Percentiles rank a stretch among this genome's conserved stretches.
These are phyloP conservation scores for Darksidea phi DNA, from an alignment of 495 filamentous ascomycete species.

Conservation along the genomic window DNA sequence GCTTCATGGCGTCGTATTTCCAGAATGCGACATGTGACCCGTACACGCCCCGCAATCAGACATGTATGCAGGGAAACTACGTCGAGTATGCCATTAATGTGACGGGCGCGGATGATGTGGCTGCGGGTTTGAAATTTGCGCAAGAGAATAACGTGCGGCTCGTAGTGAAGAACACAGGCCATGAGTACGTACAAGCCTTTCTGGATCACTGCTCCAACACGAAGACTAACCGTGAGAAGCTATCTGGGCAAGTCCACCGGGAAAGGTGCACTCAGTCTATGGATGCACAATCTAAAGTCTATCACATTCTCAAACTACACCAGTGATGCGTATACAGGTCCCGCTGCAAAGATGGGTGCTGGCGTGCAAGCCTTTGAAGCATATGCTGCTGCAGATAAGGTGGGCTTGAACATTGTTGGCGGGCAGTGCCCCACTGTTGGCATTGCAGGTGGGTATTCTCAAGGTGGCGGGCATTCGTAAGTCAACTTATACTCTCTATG, in stretches of 20 bases:
- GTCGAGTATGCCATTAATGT: slow-evolving; percentile 57
- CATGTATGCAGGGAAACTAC: slow-evolving; percentile 61
- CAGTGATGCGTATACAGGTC: slow-evolving; percentile 42
- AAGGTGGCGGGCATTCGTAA: slow-evolving; percentile 54
- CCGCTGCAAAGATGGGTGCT: slow-evolving; percentile 51
- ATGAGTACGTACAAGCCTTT: slow-evolving; percentile 13
- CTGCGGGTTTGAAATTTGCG: slow-evolving; percentile 55
- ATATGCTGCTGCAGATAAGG: slow-evolving; percentile 46
- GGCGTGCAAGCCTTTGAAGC: slow-evolving; percentile 52
- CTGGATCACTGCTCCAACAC: not conserved
- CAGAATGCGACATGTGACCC: slow-evolving; percentile 58
- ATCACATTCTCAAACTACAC: slow-evolving; percentile 14
- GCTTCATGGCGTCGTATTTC: slow-evolving; percentile 50
- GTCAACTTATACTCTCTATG: slow-evolving; percentile 35
- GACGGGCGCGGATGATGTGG: slow-evolving; percentile 45
- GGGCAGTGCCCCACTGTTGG: slow-evolving; percentile 50
- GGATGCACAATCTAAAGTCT: slow-evolving; percentile 26
- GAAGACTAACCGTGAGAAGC: not conserved
- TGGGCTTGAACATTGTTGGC: slow-evolving; percentile 47
- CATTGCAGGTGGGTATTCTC: slow-evolving; percentile 53
- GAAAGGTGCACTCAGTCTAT: slow-evolving; percentile 17
- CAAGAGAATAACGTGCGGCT: slow-evolving; percentile 24
- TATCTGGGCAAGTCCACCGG: slow-evolving; percentile 30
- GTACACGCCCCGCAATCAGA: slow-evolving; percentile 48
- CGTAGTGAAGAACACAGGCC: slow-evolving; percentile 30